These are phyloP conservation scores for Pleurotus giganteus DNA, from an alignment of 768 basidiomycete genomes.

Conservation along the genomic window DNA sequence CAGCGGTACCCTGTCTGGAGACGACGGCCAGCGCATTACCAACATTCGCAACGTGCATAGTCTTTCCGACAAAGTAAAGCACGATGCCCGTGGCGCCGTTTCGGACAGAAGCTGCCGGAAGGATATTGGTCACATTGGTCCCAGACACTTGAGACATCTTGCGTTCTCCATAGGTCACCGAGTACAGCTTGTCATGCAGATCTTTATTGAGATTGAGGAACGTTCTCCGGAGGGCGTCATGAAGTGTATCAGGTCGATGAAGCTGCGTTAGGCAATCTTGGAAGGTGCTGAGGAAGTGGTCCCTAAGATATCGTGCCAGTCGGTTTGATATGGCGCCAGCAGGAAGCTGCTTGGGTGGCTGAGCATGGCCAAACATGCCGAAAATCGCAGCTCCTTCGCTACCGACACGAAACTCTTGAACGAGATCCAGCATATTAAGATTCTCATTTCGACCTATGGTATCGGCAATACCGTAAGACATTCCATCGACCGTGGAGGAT, in stretches of 20 bases:
- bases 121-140: slow-evolving; percentile 27
- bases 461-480: slow-evolving; percentile 97
- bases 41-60: slow-evolving; percentile 85
- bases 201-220: slow-evolving; percentile 87
- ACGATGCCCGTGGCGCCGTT: slow-evolving; percentile 85
- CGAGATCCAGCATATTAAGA: slow-evolving; percentile 89
- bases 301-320: slow-evolving; percentile 81
- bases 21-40: slow-evolving; percentile 88
- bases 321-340: slow-evolving; percentile 57
- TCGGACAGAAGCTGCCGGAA: slow-evolving; percentile 52
- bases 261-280: slow-evolving; percentile 52
- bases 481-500: slow-evolving; percentile 79
- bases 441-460: slow-evolving; percentile 78
- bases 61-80: slow-evolving; percentile 78
- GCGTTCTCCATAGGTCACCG: slow-evolving; percentile 29
- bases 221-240: slow-evolving; percentile 80
- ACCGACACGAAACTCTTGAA: slow-evolving; percentile 77
- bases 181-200: slow-evolving; percentile 63
- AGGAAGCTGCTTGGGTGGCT: slow-evolving; percentile 38
- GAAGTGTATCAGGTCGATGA: slow-evolving; percentile 49
- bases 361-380: slow-evolving; percentile 89
- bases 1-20: slow-evolving; percentile 71
- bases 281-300: slow-evolving; percentile 71
- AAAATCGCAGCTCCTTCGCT: slow-evolving; percentile 80
- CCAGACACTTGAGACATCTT: slow-evolving; percentile 73